phyloP scores from a whole-genome alignment of 108 stramenopile genomes.

The Skeletonema potamos region DNA sequence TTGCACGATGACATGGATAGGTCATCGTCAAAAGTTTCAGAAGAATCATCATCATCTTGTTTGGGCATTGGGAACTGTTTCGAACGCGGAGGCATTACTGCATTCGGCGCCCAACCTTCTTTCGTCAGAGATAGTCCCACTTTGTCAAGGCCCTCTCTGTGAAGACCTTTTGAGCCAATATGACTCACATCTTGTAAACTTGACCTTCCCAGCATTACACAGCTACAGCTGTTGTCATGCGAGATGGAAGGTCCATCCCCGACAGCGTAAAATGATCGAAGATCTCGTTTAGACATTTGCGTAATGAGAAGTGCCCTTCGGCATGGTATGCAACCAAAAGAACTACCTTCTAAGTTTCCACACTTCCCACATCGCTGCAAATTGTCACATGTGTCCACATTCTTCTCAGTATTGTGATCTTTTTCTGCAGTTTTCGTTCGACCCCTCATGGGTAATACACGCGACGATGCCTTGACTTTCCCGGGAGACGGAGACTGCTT shows the following conservation, averaged over 20 bases:
- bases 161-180: slow-evolving; percentile 45
- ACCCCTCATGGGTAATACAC: slow-evolving; percentile 37
- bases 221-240: not conserved
- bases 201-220: slow-evolving; percentile 62
- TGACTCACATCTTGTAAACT: slow-evolving; percentile 43
- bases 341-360: slow-evolving; percentile 46
- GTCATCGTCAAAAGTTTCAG: slow-evolving; percentile 15
- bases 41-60: not conserved
- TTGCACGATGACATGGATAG: slow-evolving; percentile 2
- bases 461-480: slow-evolving; percentile 8
- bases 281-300: slow-evolving; percentile 57
- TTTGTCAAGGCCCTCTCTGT: slow-evolving; percentile 29
- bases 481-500: slow-evolving; percentile 2
- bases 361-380: slow-evolving; percentile 60
- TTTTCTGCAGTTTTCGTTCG: slow-evolving; percentile 26
- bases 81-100: slow-evolving; percentile 55
- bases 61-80: slow-evolving; percentile 39
- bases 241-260: slow-evolving; percentile 16
- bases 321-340: slow-evolving; percentile 70
- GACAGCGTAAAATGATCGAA: slow-evolving; percentile 3
- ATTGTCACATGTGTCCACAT: not conserved
- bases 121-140: slow-evolving; percentile 44
- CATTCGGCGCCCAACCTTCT: slow-evolving; percentile 68
- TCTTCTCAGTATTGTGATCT: not conserved
- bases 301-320: slow-evolving; percentile 63